Percentiles rank a stretch among this genome's conserved stretches.
Evolutionary conservation across 768 basidiomycete genomes (phyloP).

Genomic region (Aureoboletus auriporus): DNA sequence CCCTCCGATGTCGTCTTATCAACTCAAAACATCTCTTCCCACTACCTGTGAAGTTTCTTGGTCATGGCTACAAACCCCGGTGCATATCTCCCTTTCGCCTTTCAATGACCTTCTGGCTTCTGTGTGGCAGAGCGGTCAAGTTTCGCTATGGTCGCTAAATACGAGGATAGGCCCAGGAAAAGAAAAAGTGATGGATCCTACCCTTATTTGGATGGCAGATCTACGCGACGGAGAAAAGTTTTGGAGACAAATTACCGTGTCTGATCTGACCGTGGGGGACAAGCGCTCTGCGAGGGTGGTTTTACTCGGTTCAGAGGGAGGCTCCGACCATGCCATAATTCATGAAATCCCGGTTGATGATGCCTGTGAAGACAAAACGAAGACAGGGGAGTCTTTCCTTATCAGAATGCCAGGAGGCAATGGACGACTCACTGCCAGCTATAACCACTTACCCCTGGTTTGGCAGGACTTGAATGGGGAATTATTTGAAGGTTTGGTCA

Average conservation of each 20-base stretch:
- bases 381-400: conserved; percentile 4
- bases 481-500: conserved; percentile 40
- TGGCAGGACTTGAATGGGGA: conserved; percentile 49
- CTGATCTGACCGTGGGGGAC: conserved; percentile 2
- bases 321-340: conserved; percentile 33
- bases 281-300: conserved; percentile 21
- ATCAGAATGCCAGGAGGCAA: conserved; percentile 35
- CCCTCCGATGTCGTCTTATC: conserved; percentile 91
- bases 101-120: conserved; percentile 55
- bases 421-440: conserved; percentile 43
- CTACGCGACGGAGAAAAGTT: conserved; percentile 9
- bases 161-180: conserved; percentile 58
- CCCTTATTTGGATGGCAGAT: conserved; percentile 31
- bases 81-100: conserved; percentile 63
- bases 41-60: neutral
- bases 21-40: conserved; percentile 29
- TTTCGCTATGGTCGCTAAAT: conserved; percentile 67
- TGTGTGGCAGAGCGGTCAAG: conserved; percentile 65
- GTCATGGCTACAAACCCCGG: conserved; percentile 37
- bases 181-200: conserved; percentile 58
- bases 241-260: conserved; percentile 30
- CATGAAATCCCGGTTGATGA: conserved; percentile 15
- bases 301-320: conserved; percentile 37
- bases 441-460: conserved; percentile 16
- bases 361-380: neutral